These are phyloP conservation scores for Candida glaebosa DNA, from an alignment of 805 yeast genomes.

Conservation along the genomic window DNA sequence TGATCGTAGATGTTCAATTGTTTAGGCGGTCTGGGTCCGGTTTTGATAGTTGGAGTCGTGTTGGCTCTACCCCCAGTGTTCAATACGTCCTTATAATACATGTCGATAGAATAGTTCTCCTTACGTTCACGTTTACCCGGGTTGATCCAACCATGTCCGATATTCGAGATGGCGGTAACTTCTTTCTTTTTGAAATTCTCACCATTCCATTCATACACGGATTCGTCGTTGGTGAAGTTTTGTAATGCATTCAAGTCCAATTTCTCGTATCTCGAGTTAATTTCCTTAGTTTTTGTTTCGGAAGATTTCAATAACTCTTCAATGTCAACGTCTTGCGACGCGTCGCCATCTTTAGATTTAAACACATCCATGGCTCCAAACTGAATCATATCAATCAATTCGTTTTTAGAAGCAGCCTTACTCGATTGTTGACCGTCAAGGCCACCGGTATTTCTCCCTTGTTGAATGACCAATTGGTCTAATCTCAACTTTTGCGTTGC, in stretches of 20 bases:
- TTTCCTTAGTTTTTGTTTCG: conserved; percentile 58
- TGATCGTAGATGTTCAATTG: conserved; percentile 82
- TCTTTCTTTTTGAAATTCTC: conserved; percentile 71
- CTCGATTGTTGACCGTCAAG: conserved; percentile 28
- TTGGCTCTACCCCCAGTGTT: conserved; percentile 64
- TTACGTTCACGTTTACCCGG: conserved; percentile 84
- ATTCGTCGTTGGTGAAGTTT: conserved; percentile 62
- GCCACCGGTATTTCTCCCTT: conserved; percentile 48
- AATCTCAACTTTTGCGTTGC: conserved; percentile 76
- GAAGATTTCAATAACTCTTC: conserved; percentile 59
- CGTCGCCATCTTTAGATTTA: conserved; percentile 27
- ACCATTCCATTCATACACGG: conserved; percentile 87
- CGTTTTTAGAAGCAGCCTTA: conserved; percentile 58
- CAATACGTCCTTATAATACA: conserved; percentile 78
- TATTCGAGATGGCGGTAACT: conserved; percentile 44
- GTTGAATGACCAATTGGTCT: conserved; percentile 82
- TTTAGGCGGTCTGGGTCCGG: conserved; percentile 80
- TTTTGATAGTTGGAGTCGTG: conserved; percentile 30
- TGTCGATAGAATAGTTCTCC: conserved; percentile 83
- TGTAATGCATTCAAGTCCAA: conserved; percentile 76
- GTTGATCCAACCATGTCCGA: conserved; percentile 69
- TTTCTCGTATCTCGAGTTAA: conserved; percentile 60
- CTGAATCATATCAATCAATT: conserved; percentile 76
- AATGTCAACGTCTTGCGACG: conserved; percentile 51
- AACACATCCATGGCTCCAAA: conserved; percentile 74